Percentiles rank a stretch among this genome's conserved stretches.
Conservation (phyloP, 305 asterid species). For the Petunia hybrid region DNA sequence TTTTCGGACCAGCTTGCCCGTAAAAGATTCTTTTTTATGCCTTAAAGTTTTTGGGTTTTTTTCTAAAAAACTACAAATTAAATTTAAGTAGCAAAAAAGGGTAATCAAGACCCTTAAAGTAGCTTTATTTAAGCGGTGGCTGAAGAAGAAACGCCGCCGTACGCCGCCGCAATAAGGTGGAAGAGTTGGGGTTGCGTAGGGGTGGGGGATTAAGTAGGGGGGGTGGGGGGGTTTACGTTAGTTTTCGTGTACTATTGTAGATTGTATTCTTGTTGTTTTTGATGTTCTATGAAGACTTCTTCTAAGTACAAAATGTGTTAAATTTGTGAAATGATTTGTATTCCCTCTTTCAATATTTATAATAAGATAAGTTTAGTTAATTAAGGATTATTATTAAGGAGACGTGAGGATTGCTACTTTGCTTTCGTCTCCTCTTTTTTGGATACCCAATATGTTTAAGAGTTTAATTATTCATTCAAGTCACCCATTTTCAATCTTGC, state of each 20-base stretch:
- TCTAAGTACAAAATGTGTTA: neutral
- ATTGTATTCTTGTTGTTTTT: constrained; percentile 13
- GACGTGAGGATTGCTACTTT: constrained; percentile 32
- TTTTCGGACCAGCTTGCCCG: neutral
- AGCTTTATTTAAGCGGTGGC: neutral
- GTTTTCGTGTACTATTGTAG: constrained; percentile 15
- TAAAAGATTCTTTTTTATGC: neutral
- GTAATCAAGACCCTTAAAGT: too few relatives aligned
- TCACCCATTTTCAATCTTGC: too few relatives aligned
- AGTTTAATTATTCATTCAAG: neutral
- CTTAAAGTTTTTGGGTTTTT: neutral
- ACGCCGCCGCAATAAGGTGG: constrained; percentile 12
- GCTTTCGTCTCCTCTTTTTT: neutral
- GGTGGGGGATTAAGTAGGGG: neutral
- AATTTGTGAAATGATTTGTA: neutral
- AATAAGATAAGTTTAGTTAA: constrained; percentile 1
- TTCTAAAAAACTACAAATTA: neutral
- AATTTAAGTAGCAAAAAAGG: too few relatives aligned
- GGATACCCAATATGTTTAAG: neutral
- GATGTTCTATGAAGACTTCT: neutral
- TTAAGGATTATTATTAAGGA: neutral
- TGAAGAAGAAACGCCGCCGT: neutral
- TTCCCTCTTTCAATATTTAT: neutral
- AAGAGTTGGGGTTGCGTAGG: neutral
- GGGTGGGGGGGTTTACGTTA: neutral